These are phyloP conservation scores for Asterochloris sp. DNA, from an alignment of 139 green algal genomes.

Conservation along the genomic window DNA sequence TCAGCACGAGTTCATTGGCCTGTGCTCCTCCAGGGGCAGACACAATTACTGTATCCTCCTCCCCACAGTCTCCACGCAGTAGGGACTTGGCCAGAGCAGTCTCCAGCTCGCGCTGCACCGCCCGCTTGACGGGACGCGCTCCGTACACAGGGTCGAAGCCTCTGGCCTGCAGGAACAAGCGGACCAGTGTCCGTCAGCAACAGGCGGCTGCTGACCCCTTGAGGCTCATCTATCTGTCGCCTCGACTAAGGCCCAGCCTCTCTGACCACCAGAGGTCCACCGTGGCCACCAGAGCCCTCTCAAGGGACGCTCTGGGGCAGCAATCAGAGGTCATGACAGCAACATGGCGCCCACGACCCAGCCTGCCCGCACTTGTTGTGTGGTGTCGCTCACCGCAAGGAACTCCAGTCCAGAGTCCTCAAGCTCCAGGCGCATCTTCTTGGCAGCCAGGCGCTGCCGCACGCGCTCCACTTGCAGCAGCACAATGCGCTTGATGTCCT, in stretches of 20 bases:
- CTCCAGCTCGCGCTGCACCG: conserved; percentile 95
- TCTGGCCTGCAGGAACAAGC: conserved; percentile 13
- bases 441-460: conserved; percentile 67
- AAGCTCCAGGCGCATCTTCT: conserved; percentile 84
- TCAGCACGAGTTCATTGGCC: conserved; percentile 6
- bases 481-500: conserved; percentile 86
- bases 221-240: too few relatives aligned
- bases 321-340: too few relatives aligned
- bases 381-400: conserved; percentile 48
- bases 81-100: conserved; percentile 86
- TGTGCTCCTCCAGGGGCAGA: conserved; percentile 24
- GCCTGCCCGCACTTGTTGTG: background rate
- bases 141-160: conserved; percentile 95
- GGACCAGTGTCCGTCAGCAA: background rate
- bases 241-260: too few relatives aligned
- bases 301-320: too few relatives aligned
- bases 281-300: too few relatives aligned
- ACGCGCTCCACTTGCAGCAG: conserved; percentile 65
- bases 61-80: conserved; percentile 65
- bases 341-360: too few relatives aligned
- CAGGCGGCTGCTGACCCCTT: too few relatives aligned
- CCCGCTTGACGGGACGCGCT: conserved; percentile 95
- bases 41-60: conserved; percentile 71
- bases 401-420: conserved; percentile 64
- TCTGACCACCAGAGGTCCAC: too few relatives aligned